Evolutionary conservation across 495 filamentous ascomycete species (phyloP), one percentile per base, ranked within the genome.

Genomic region (Podospora didyma): DNA sequence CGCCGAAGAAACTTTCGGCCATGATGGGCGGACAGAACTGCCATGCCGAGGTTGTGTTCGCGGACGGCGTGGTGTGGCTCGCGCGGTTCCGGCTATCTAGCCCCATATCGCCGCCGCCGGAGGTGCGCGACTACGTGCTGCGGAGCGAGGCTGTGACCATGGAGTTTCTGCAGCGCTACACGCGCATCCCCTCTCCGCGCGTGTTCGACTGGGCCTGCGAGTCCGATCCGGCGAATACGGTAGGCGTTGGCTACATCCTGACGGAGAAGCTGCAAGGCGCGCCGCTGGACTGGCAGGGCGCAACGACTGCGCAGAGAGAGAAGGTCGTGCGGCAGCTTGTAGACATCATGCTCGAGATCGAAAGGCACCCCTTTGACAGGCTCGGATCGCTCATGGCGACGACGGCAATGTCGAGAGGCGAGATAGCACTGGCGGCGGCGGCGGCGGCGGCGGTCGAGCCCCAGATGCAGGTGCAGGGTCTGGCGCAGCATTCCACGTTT

Each of bases 1-100:
- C 56, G 10, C 20, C 45, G 19, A 54, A 51, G 56, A 51, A 31
- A 6, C 55, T 62, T 10, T 59, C 51, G 51, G 17, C 42, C 22
- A 57, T 62, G 54, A 65, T 56, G 61, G 66, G 63, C 22, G 52
- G 59, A 10, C 51, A 57, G 50, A 66, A 70, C 52, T 54, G 52
- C 52, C 52, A 48, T n/a, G 41, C 41, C 44, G 45, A 48, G 23
- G 20, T 54, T n/a, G 24, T 53, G 20, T 53, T 53, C 37, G 23
- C 20, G 10, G 51, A 53, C 51, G 39, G 39, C n/a, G 51, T 53
- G 37, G 39, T 26, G 51, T 53, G 51, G 51, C 35, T 53, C 22
- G 51, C 51, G 21, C 51, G 51, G 35, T 26, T 53, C 39, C 35
- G 51, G 11, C 22, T 42, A 20, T 24, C 35, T 20, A 42, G n/a